These are phyloP conservation scores for Metarhizium robertsii DNA, from an alignment of 2,329 filamentous ascomycete species.

Conservation along the genomic window DNA sequence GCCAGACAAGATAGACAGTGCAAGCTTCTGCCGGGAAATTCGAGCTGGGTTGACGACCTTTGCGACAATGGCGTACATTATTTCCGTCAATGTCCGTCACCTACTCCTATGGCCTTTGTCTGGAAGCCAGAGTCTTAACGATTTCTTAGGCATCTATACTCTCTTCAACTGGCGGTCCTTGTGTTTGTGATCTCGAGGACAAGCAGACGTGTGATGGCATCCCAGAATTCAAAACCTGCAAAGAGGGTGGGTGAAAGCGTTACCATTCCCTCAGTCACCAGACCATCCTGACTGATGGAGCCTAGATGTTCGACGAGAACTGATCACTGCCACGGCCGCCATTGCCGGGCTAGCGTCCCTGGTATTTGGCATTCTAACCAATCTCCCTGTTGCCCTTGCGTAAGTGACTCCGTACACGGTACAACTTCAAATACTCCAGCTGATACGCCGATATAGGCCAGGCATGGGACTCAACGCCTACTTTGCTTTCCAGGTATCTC, in stretches of 20 bases:
- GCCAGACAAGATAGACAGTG: slow-evolving; percentile 57
- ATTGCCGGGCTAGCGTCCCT: slow-evolving; percentile 67
- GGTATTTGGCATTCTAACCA: slow-evolving; percentile 70
- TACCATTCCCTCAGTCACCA: not conserved
- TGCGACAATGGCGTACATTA: slow-evolving; percentile 78
- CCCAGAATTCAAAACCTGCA: slow-evolving; percentile 33
- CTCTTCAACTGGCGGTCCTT: slow-evolving; percentile 68
- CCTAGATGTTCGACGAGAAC: slow-evolving; percentile 58
- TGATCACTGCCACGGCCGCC: slow-evolving; percentile 77
- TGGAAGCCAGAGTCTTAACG: not conserved
- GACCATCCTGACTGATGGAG: slow-evolving; percentile 3
- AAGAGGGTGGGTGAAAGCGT: slow-evolving; percentile 27
- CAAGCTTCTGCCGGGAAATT: slow-evolving; percentile 68
- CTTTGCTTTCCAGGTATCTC: slow-evolving; percentile 47
- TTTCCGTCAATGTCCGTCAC: slow-evolving; percentile 54
- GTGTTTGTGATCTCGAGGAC: slow-evolving; percentile 46
- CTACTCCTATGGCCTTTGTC: not conserved
- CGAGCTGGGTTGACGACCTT: slow-evolving; percentile 74
- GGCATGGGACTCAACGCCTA: slow-evolving; percentile 62
- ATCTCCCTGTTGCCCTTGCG: slow-evolving; percentile 51
- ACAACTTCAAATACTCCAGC: not conserved
- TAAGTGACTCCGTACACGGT: slow-evolving; percentile 10
- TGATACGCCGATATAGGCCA: slow-evolving; percentile 33
- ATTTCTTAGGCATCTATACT: slow-evolving; percentile 51
- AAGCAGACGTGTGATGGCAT: slow-evolving; percentile 40